These are phyloP conservation scores for Solanum appendiculatum DNA, from an alignment of 257 asterid genomes.

Conservation along the genomic window DNA sequence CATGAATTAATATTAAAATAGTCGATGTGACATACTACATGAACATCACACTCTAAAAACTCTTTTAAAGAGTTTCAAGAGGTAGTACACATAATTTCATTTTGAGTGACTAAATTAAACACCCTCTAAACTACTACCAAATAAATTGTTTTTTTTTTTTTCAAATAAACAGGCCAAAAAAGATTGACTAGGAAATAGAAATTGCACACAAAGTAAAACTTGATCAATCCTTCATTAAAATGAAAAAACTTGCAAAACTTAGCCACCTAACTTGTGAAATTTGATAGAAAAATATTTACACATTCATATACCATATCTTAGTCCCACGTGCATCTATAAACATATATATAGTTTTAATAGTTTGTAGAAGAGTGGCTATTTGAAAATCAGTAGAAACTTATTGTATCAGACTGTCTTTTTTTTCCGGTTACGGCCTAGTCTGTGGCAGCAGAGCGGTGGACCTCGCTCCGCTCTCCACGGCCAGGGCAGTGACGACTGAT, in stretches of 20 bases:
- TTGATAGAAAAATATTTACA: not conserved
- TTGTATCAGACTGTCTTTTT: not conserved
- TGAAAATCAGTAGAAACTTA: not conserved
- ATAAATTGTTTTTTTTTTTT: not conserved
- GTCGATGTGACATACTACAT: too few relatives aligned
- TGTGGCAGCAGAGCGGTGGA: conserved; percentile 27
- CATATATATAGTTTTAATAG: too few relatives aligned
- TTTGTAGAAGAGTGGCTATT: too few relatives aligned
- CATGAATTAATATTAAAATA: too few relatives aligned
- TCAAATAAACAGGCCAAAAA: too few relatives aligned
- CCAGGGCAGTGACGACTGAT: not conserved
- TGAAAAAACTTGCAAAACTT: not conserved
- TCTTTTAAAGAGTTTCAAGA: too few relatives aligned
- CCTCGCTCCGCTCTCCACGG: conserved; percentile 9
- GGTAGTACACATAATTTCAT: too few relatives aligned
- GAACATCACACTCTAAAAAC: too few relatives aligned
- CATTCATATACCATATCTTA: not conserved
- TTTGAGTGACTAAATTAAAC: not conserved
- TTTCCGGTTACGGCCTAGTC: conserved; percentile 29
- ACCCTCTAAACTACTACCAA: not conserved
- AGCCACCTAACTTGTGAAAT: not conserved
- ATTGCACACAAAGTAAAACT: not conserved
- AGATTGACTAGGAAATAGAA: not conserved
- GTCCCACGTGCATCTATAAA: not conserved
- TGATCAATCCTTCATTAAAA: not conserved